phyloP scores from a whole-genome alignment of 2,329 filamentous ascomycete species.

The Cladosporium colombiae region DNA sequence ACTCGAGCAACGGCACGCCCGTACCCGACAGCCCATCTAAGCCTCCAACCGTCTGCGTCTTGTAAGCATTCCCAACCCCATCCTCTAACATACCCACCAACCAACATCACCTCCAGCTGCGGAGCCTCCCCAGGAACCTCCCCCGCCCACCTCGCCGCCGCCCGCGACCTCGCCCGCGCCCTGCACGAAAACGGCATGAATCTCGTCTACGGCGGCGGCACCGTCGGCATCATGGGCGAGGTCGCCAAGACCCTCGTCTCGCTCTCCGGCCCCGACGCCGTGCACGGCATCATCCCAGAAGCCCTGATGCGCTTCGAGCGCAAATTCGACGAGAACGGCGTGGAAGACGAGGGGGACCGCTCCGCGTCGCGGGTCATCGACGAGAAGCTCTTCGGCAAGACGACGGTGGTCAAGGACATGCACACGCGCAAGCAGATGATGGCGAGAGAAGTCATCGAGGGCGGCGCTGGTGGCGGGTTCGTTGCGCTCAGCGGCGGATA shows the following conservation, averaged over 20 bases:
- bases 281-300: slow-evolving; percentile 91
- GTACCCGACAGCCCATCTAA: slow-evolving; percentile 34
- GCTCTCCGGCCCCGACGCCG: slow-evolving; percentile 74
- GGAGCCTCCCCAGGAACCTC: slow-evolving; percentile 74
- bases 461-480: slow-evolving; percentile 83
- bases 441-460: slow-evolving; percentile 81
- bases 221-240: slow-evolving; percentile 93
- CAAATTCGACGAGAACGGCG: slow-evolving; percentile 48
- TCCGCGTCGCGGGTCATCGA: slow-evolving; percentile 55
- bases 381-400: slow-evolving; percentile 70
- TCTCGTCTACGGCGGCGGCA: slow-evolving; percentile 94
- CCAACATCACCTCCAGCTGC: slow-evolving; percentile 58
- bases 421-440: slow-evolving; percentile 93
- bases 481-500: slow-evolving; percentile 87
- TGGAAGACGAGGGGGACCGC: slow-evolving; percentile 47
- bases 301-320: slow-evolving; percentile 80
- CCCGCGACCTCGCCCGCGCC: slow-evolving; percentile 69
- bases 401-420: slow-evolving; percentile 92
- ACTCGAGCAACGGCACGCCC: slow-evolving; percentile 15
- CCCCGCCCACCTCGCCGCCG: slow-evolving; percentile 74
- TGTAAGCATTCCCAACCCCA: slow-evolving; percentile 51
- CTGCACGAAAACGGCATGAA: slow-evolving; percentile 77
- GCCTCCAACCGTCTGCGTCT: slow-evolving; percentile 78
- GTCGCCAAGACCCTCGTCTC: slow-evolving; percentile 82
- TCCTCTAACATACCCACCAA: not conserved